A percentile compares a stretch with the other conserved stretches of the same genome.
Evolutionary conservation across 1,284 basidiomycete species (phyloP).

Genomic region (Baeospora myosura): DNA sequence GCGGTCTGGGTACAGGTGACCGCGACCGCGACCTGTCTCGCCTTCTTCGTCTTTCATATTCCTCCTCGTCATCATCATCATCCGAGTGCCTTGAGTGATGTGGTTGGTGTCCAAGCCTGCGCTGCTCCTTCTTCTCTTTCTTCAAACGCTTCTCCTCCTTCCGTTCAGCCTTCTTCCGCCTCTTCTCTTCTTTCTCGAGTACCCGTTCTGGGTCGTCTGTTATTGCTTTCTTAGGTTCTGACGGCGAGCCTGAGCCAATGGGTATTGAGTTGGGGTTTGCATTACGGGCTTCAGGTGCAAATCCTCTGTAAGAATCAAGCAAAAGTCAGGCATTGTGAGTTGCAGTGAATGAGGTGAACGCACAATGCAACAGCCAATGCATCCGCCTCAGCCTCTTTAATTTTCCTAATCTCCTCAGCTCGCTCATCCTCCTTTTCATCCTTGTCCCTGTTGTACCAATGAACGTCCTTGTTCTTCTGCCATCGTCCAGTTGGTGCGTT

Average conservation of each 20-base stretch:
- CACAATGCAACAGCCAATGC: constrained; percentile 76
- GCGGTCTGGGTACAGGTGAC: constrained; percentile 3
- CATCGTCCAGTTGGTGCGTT: constrained; percentile 89
- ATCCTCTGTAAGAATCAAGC: constrained; percentile 39
- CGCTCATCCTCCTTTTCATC: constrained; percentile 38
- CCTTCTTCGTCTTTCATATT: constrained; percentile 15
- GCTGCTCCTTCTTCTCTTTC: constrained; percentile 40
- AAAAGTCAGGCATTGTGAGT: background rate
- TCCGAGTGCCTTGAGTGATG: no score
- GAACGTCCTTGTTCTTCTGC: constrained; percentile 93
- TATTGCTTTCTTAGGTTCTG: constrained; percentile 18
- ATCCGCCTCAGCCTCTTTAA: constrained; percentile 85
- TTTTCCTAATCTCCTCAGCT: constrained; percentile 63
- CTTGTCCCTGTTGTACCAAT: constrained; percentile 81
- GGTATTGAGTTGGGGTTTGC: constrained; percentile 20
- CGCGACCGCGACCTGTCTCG: constrained; percentile 36
- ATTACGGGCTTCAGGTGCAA: constrained; percentile 39
- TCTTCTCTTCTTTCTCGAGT: constrained; percentile 49
- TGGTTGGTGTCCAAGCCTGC: constrained; percentile 26
- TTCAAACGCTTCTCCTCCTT: constrained; percentile 61
- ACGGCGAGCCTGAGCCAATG: constrained; percentile 28
- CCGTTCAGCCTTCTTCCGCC: constrained; percentile 48
- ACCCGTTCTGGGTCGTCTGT: constrained; percentile 24
- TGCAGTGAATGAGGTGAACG: constrained; percentile 20
- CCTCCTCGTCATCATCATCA: constrained; percentile 19